phyloP scores from a whole-genome alignment of 106 monocot genomes.

The Dioscorea alata region DNA sequence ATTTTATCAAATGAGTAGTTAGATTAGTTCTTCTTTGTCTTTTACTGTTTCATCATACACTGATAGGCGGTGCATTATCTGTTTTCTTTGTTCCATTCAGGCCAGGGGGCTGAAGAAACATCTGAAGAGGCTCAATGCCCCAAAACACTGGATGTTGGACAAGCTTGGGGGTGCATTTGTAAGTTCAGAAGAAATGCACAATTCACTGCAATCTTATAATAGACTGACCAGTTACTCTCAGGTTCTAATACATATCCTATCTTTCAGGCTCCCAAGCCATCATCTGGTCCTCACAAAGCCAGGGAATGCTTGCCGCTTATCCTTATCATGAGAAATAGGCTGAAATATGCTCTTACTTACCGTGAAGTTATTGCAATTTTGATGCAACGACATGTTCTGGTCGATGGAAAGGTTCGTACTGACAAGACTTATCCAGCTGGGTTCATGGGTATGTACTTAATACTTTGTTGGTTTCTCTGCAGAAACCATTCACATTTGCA shows the following conservation, averaged over 20 bases:
- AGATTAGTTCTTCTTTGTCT: no score
- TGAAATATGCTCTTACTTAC: conserved; percentile 84
- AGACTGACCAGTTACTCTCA: neutral
- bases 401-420: conserved; percentile 76
- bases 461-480: no score
- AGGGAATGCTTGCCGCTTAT: conserved; percentile 82
- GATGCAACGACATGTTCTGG: conserved; percentile 84
- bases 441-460: conserved; percentile 68
- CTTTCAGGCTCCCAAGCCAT: conserved; percentile 77
- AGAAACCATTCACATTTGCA: no score
- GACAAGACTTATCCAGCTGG: conserved; percentile 92
- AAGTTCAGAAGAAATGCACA: conserved; percentile 16
- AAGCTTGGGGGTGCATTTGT: conserved; percentile 93
- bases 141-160: conserved; percentile 88
- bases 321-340: conserved; percentile 73
- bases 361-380: conserved; percentile 74
- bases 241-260: neutral
- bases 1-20: no score
- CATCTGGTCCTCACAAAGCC: conserved; percentile 86
- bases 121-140: conserved; percentile 93
- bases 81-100: conserved; percentile 9
- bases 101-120: conserved; percentile 89
- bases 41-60: no score
- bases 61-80: no score
- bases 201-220: neutral